phyloP scores from a whole-genome alignment of 2,329 filamentous ascomycete genomes.

The Colletotrichum sp. region DNA sequence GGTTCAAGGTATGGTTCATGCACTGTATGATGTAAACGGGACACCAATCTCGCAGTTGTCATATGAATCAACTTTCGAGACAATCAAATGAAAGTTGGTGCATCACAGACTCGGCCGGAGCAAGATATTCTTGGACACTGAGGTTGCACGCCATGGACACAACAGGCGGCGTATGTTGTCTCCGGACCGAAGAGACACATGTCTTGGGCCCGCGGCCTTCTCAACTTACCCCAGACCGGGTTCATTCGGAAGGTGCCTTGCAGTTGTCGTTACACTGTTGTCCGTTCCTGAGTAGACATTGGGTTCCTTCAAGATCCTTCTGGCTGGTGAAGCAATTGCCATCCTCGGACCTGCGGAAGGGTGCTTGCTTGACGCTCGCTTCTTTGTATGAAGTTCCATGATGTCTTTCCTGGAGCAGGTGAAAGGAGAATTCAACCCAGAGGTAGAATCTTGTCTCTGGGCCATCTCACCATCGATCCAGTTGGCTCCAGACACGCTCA shows the following conservation, averaged over 20 bases:
- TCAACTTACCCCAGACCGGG: background rate
- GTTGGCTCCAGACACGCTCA: no score
- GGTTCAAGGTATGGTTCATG: background rate
- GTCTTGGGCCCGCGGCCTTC: background rate
- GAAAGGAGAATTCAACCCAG: background rate
- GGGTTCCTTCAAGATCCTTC: background rate
- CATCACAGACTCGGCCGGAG: background rate
- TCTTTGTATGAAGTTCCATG: background rate
- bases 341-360: background rate
- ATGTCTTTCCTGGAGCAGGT: background rate
- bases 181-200: background rate
- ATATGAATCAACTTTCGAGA: background rate
- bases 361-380: background rate
- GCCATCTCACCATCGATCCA: background rate
- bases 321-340: background rate
- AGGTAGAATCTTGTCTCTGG: background rate
- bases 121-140: slow-evolving; percentile 7
- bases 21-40: background rate
- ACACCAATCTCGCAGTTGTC: background rate
- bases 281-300: background rate
- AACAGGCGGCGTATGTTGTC: background rate
- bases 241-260: background rate
- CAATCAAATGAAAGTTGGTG: background rate
- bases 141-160: background rate
- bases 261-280: background rate